Conservation (phyloP, 768 basidiomycete genomes). For the Pulveroboletus sp. region DNA sequence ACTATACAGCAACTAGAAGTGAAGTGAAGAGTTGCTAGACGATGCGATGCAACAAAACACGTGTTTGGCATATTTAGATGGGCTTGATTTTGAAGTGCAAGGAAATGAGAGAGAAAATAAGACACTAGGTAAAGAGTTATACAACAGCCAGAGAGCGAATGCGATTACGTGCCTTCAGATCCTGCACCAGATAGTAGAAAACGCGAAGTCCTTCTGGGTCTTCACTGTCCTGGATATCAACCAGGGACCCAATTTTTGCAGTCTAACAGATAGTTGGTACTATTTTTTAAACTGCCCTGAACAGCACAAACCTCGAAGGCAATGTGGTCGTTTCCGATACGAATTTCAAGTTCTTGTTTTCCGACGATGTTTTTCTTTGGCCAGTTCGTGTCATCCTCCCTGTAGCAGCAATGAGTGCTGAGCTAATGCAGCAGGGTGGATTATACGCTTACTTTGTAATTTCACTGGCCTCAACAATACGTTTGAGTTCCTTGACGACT, state of each 20-base stretch:
- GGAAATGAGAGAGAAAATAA: slow-evolving; percentile 97
- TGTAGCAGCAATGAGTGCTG: slow-evolving; percentile 32
- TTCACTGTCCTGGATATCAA: slow-evolving; percentile 95
- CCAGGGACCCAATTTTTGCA: slow-evolving; percentile 94
- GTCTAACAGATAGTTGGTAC: slow-evolving; percentile 53
- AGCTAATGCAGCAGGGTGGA: not conserved
- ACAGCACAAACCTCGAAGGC: slow-evolving; percentile 78
- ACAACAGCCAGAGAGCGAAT: not conserved
- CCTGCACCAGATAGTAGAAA: slow-evolving; percentile 98
- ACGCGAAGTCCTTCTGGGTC: slow-evolving; percentile 97
- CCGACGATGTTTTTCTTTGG: slow-evolving; percentile 99
- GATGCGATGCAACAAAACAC: slow-evolving; percentile 4
- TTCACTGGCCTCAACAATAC: slow-evolving; percentile 90
- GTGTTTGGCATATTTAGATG: slow-evolving; percentile 47
- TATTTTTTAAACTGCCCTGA: not conserved
- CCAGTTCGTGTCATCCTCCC: slow-evolving; percentile 98
- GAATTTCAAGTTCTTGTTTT: slow-evolving; percentile 96
- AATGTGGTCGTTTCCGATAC: slow-evolving; percentile 92
- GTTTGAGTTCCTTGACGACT: slow-evolving; percentile 91
- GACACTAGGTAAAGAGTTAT: slow-evolving; percentile 56
- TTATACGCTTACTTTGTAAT: slow-evolving; percentile 72
- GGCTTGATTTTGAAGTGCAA: slow-evolving; percentile 99
- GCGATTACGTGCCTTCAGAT: slow-evolving; percentile 70
- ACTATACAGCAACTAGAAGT: slow-evolving; percentile 5
- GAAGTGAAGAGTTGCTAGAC: not conserved